A percentile compares a stretch with the other conserved stretches of the same genome.
phyloP scores from a whole-genome alignment of 2,329 filamentous ascomycete species.

The Colletotrichum gloeosporioides region DNA sequence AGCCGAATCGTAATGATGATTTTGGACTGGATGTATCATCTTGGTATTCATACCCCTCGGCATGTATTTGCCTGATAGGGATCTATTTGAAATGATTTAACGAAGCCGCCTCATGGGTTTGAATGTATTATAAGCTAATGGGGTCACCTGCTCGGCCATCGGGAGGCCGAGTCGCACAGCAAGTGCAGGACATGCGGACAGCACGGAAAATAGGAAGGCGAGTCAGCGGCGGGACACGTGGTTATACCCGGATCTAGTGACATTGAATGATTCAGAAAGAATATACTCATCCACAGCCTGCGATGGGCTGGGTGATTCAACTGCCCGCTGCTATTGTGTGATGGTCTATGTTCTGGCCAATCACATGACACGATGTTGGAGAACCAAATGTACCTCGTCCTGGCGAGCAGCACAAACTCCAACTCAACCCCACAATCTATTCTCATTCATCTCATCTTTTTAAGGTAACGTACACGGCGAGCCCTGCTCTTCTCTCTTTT shows the following conservation, averaged over 20 bases:
- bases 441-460: neutral
- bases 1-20: slow-evolving; percentile 53
- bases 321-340: neutral
- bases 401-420: neutral
- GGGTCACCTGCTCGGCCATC: neutral
- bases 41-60: neutral
- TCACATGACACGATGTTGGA: neutral
- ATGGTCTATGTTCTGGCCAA: neutral
- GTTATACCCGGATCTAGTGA: neutral
- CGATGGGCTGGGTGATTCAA: neutral
- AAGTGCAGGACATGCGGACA: neutral
- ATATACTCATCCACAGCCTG: neutral
- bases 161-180: neutral
- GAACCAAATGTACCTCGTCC: neutral
- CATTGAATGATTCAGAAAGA: neutral
- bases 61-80: neutral
- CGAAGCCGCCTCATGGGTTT: neutral
- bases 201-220: neutral
- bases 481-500: neutral
- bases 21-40: neutral
- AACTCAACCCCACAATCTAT: neutral
- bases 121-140: neutral
- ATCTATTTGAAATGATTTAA: slow-evolving; percentile 7
- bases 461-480: neutral
- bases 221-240: neutral